These are phyloP conservation scores for Annulohypoxylon moriforme DNA, from an alignment of 495 filamentous ascomycete genomes.

Conservation along the genomic window DNA sequence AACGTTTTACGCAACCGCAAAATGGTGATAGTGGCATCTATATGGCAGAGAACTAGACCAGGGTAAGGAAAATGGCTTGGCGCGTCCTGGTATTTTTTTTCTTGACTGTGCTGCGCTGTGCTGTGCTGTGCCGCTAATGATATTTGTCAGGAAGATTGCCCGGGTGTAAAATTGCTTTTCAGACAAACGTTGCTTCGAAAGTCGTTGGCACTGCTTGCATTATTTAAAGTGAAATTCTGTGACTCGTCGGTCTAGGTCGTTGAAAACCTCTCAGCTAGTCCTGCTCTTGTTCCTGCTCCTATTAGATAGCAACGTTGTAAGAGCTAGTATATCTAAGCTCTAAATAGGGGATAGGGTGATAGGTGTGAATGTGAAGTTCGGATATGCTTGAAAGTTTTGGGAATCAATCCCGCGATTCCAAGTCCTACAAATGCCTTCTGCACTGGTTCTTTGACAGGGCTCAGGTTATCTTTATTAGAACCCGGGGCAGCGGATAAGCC, in stretches of 20 bases:
- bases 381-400: slow-evolving; percentile 13
- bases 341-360: background rate
- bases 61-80: slow-evolving; percentile 8
- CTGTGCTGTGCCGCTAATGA: background rate
- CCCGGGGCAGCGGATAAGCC: background rate
- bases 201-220: background rate
- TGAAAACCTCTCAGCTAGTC: background rate
- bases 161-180: slow-evolving; percentile 14
- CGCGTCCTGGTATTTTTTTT: background rate
- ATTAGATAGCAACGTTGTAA: slow-evolving; percentile 27
- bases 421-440: slow-evolving; percentile 4
- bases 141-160: background rate
- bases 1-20: slow-evolving; percentile 24
- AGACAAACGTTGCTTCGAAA: slow-evolving; percentile 11
- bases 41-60: background rate
- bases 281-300: no score
- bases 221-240: slow-evolving; percentile 5
- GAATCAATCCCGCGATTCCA: slow-evolving; percentile 1
- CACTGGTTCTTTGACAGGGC: background rate
- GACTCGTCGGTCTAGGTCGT: slow-evolving; percentile 3
- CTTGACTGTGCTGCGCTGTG: background rate
- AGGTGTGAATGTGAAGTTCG: background rate
- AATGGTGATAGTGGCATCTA: slow-evolving; percentile 11
- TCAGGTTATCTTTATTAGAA: background rate
- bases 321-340: slow-evolving; percentile 15